phyloP scores from a whole-genome alignment of 768 basidiomycete species.

The Hericium erinaceus region DNA sequence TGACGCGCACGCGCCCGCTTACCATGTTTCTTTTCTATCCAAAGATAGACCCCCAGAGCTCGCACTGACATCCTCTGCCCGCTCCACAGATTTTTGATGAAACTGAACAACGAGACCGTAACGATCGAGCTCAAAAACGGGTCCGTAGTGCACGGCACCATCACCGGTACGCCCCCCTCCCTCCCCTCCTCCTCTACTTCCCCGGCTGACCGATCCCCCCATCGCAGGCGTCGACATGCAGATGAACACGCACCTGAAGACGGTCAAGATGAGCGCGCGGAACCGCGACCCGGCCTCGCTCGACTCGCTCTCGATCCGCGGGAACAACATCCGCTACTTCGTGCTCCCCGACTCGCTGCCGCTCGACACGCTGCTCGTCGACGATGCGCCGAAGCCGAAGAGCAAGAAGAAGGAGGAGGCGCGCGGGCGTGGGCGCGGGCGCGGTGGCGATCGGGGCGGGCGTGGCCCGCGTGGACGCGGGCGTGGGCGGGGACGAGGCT shows the following conservation, averaged over 20 bases:
- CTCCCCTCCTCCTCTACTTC: neutral
- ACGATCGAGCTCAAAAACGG: slow-evolving; percentile 98
- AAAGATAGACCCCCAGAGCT: neutral
- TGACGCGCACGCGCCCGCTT: neutral
- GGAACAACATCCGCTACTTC: slow-evolving; percentile 95
- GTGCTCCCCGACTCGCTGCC: slow-evolving; percentile 96
- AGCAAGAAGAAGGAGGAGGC: slow-evolving; percentile 81
- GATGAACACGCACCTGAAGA: slow-evolving; percentile 99
- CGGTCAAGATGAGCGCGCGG: slow-evolving; percentile 91
- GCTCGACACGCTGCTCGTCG: slow-evolving; percentile 91
- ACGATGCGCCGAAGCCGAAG: slow-evolving; percentile 96
- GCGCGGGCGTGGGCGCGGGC: slow-evolving; percentile 52
- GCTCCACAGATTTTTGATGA: slow-evolving; percentile 85
- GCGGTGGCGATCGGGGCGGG: slow-evolving; percentile 36
- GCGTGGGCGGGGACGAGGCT: slow-evolving; percentile 37
- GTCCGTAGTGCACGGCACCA: slow-evolving; percentile 89
- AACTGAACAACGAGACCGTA: slow-evolving; percentile 98
- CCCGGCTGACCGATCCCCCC: too few relatives aligned
- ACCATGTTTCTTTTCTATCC: neutral
- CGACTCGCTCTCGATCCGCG: slow-evolving; percentile 88
- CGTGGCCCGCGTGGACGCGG: slow-evolving; percentile 45
- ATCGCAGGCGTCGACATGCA: slow-evolving; percentile 93
- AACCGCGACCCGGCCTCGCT: slow-evolving; percentile 83
- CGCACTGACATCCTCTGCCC: slow-evolving; percentile 8
- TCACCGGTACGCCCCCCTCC: slow-evolving; percentile 59